Conservation (phyloP, 345 rosid genomes). For the Gossypioides kirkii region DNA sequence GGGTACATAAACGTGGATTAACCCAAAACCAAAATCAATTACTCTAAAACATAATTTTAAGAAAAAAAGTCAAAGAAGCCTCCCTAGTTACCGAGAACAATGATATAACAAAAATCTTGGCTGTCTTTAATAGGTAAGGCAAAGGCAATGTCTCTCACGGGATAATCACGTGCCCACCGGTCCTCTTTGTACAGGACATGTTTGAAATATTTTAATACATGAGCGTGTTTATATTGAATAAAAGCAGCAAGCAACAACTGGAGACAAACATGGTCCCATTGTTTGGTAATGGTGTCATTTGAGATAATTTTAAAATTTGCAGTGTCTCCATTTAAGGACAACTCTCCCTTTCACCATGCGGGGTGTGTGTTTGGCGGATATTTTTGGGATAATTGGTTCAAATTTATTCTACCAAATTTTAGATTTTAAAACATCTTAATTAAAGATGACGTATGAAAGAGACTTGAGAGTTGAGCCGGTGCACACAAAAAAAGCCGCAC, state of each 20-base stretch:
- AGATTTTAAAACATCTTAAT: background rate
- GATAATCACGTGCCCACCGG: slow-evolving; percentile 36
- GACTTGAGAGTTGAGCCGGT: no score
- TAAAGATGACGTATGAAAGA: background rate
- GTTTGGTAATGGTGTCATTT: slow-evolving; percentile 8
- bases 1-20: background rate
- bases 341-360: background rate
- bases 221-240: no score
- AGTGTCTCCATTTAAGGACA: slow-evolving; percentile 15
- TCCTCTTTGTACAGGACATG: background rate
- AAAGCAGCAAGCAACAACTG: slow-evolving; percentile 1
- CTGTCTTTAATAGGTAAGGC: slow-evolving; percentile 26
- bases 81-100: background rate
- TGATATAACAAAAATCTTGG: slow-evolving; percentile 20
- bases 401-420: background rate
- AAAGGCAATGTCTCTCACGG: slow-evolving; percentile 36
- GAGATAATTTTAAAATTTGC: slow-evolving; percentile 9
- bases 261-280: slow-evolving; percentile 25
- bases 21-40: background rate
- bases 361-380: background rate
- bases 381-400: background rate
- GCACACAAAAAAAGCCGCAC: no score
- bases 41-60: background rate
- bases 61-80: background rate
- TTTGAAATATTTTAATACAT: background rate